Percentiles rank a stretch among this genome's conserved stretches.
Conservation (phyloP, 306 rosid genomes). For the Begonia masoniana region DNA sequence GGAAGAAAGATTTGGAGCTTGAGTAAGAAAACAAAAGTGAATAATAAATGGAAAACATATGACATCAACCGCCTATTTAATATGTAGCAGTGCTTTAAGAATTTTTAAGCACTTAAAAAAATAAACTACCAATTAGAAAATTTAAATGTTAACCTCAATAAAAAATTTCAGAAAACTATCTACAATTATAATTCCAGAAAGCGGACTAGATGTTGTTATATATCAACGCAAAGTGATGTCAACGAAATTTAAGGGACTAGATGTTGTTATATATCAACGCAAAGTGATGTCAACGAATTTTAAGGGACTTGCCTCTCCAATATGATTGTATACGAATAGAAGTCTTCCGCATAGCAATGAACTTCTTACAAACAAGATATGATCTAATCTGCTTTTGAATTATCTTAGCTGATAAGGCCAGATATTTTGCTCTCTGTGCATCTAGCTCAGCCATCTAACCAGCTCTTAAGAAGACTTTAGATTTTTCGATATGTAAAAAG, state of each 20-base stretch:
- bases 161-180: too few species aligned
- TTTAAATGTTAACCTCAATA: too few species aligned
- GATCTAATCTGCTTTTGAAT: constrained; percentile 47
- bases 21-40: too few species aligned
- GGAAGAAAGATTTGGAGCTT: too few species aligned
- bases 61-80: not conserved
- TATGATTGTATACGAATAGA: constrained; percentile 42
- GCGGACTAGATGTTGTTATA: too few species aligned
- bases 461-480: constrained; percentile 69
- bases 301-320: constrained; percentile 59
- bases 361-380: constrained; percentile 23
- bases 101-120: not conserved
- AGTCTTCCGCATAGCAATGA: constrained; percentile 25
- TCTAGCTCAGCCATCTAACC: constrained; percentile 91
- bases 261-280: too few species aligned
- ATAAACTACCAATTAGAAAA: not conserved
- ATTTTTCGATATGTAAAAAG: constrained; percentile 56
- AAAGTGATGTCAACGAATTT: too few species aligned
- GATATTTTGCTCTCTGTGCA: constrained; percentile 40
- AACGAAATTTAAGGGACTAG: too few species aligned
- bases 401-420: constrained; percentile 37
- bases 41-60: too few species aligned
- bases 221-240: too few species aligned
- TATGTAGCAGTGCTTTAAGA: too few species aligned
- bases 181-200: too few species aligned